Base-by-base conservation (phyloP, 108 stramenopile genomes). In the Skeletonema menzelii region DNA sequence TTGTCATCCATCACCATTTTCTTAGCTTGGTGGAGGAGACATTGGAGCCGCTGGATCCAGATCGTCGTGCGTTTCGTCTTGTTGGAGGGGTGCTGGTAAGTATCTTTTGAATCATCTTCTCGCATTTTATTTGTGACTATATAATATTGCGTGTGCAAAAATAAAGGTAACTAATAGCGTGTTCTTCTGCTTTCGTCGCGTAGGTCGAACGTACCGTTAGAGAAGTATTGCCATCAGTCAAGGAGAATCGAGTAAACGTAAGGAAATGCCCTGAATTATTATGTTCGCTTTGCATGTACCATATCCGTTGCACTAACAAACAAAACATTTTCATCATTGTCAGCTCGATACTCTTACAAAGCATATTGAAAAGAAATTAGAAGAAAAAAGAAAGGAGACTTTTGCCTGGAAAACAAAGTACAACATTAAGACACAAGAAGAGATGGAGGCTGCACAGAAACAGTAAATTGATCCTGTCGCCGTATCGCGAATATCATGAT, bases 201-300 rank as follows among this genome's bases (percentile, higher is more conserved):
- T 37, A 79, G 78, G 78, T 98, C 62, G 96, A 98, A 72, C 92
- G 96, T 34, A 96, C 95, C 14, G 97, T 98, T 5, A 70, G 86
- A 65, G 97, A 98, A 73, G 96, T 97, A 14, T 78, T 98, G 28
- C 97, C 97, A 32, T 90, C 92, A 13, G 94, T 98, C n/a, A 83
- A 69, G 49, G 76, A 76, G 24, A 94, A 96, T 70, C 78, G 80
- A 66, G 84, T 77, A 55, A 94, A 94, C 80, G 91, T 90, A 74
- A 84, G 91, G 60, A 38, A 62, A 12, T 49, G 30, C 14, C 0
- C 38, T 74, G 4, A 47, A 42, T 22, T 56, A 28, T 70, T 78
- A n/a, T 58, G 4, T 53, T 32, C 15, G n/a, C 20, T 56, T 31
- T 22, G 22, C 42, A 8, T 79, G 20, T 8, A 5, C 3, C 60